These are phyloP conservation scores for Pleurotus tuoliensis DNA, from an alignment of 768 basidiomycete genomes.

Conservation along the genomic window DNA sequence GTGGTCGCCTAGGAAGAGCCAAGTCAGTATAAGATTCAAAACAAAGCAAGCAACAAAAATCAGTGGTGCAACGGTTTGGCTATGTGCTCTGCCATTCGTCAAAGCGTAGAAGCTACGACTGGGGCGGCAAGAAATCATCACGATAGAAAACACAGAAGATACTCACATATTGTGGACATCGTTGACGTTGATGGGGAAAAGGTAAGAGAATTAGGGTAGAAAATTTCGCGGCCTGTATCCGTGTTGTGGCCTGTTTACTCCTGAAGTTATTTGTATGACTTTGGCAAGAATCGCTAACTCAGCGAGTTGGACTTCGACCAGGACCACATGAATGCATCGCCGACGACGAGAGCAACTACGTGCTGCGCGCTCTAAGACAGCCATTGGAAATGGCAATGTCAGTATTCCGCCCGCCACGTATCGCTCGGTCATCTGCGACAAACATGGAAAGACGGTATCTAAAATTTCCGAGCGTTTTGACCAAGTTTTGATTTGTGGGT, in stretches of 20 bases:
- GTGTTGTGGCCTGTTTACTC: background rate
- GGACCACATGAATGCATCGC: too few species aligned
- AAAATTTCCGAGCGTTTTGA: too few species aligned
- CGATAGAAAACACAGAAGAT: background rate
- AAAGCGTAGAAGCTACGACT: conserved; percentile 18
- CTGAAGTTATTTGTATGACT: background rate
- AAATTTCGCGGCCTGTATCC: background rate
- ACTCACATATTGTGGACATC: background rate
- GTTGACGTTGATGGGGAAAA: background rate
- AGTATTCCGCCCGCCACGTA: too few species aligned
- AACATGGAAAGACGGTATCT: too few species aligned
- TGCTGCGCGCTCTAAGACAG: too few species aligned
- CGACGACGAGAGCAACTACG: too few species aligned
- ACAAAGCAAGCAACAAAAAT: background rate
- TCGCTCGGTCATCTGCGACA: too few species aligned
- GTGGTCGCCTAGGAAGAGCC: background rate
- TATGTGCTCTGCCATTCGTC: conserved; percentile 20
- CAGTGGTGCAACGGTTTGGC: conserved; percentile 20
- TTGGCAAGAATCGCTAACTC: background rate
- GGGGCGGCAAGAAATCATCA: conserved; percentile 19
- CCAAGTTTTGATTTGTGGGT: too few species aligned
- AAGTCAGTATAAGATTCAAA: background rate
- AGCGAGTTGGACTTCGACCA: too few species aligned
- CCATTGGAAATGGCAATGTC: too few species aligned
- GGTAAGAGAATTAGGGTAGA: background rate